These are phyloP conservation scores for Pythium rishiriense DNA, from an alignment of 352 stramenopile genomes.

Conservation along the genomic window DNA sequence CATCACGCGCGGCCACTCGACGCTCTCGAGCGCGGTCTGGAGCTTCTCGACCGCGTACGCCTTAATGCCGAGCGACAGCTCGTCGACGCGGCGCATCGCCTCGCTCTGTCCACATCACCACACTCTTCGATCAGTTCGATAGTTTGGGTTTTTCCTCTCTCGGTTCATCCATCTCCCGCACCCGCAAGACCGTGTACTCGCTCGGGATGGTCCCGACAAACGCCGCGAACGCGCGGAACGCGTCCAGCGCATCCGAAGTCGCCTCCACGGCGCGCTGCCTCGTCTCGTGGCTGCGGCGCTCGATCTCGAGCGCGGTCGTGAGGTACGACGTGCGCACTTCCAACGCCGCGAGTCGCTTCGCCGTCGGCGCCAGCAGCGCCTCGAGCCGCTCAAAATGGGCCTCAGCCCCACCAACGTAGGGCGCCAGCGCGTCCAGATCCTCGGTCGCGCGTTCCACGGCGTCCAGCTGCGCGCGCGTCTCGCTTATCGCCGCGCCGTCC, in stretches of 20 bases:
- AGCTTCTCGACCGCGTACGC: slow-evolving; percentile 57
- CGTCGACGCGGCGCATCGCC: slow-evolving; percentile 41
- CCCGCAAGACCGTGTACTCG: slow-evolving; percentile 46
- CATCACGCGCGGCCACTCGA: slow-evolving; percentile 52
- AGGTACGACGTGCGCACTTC: slow-evolving; percentile 48
- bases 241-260: slow-evolving; percentile 43
- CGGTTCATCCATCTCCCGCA: slow-evolving; percentile 6
- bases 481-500: neutral
- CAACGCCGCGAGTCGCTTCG: slow-evolving; percentile 36
- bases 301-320: slow-evolving; percentile 47
- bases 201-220: slow-evolving; percentile 44
- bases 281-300: slow-evolving; percentile 49
- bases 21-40: slow-evolving; percentile 36
- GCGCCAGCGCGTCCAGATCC: slow-evolving; percentile 18
- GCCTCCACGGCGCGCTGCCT: slow-evolving; percentile 39
- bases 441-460: neutral
- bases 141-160: no score
- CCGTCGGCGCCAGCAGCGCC: slow-evolving; percentile 37
- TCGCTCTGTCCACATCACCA: slow-evolving; percentile 31
- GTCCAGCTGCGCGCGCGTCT: neutral
- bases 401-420: slow-evolving; percentile 32
- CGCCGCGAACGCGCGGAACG: slow-evolving; percentile 39
- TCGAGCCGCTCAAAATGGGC: slow-evolving; percentile 50
- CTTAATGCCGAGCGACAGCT: slow-evolving; percentile 51
- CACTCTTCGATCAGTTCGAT: neutral